phyloP scores from a whole-genome alignment of 352 stramenopile species.

The Globisporangium nunn region DNA sequence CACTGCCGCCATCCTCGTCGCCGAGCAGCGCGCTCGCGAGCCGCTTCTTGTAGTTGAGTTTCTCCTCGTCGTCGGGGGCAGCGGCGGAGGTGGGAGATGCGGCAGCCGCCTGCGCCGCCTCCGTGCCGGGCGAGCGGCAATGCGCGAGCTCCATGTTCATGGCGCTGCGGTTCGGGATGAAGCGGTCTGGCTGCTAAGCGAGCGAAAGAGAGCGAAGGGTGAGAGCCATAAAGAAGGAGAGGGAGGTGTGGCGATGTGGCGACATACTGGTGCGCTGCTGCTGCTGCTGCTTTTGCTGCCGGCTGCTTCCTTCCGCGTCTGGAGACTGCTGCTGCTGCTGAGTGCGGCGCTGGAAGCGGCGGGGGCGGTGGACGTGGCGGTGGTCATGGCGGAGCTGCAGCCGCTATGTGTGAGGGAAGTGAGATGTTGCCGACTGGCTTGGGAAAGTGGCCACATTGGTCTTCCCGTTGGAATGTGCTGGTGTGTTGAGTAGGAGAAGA shows the following conservation, averaged over 20 bases:
- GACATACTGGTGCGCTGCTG: conserved; percentile 5
- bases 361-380: background rate
- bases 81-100: background rate
- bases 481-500: no score
- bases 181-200: conserved; percentile 50
- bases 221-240: background rate
- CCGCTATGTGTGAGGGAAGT: background rate
- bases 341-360: background rate
- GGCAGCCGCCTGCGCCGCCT: conserved; percentile 31
- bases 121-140: conserved; percentile 54
- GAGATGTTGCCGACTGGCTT: background rate
- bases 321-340: background rate
- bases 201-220: background rate
- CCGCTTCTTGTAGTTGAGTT: conserved; percentile 77
- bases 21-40: conserved; percentile 79
- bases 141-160: conserved; percentile 83
- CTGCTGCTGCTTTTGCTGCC: conserved; percentile 1
- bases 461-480: background rate
- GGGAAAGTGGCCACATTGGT: conserved; percentile 3
- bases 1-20: conserved; percentile 32
- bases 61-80: conserved; percentile 56
- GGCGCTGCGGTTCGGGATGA: conserved; percentile 80
- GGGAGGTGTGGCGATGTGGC: background rate
- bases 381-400: background rate
- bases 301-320: background rate